Base-by-base conservation (phyloP, 495 filamentous ascomycete genomes). In the Xylaria intraflava region DNA sequence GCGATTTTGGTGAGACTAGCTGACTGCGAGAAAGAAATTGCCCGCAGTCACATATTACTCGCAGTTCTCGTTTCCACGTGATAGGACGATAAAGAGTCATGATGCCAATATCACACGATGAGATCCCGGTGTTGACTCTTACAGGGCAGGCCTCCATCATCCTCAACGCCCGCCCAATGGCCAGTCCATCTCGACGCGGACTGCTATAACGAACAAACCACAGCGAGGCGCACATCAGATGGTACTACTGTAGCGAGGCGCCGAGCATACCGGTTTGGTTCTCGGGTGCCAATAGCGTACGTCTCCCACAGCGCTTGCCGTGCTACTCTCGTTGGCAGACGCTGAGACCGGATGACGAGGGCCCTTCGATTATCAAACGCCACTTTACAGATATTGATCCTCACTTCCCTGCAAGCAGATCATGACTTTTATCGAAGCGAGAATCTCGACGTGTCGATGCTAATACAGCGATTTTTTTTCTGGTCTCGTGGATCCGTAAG, bases 41-140 rank as follows among this genome's bases (percentile, higher is more conserved):
- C 35, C 35, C 35, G 35, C 35, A 38, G 35, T 17, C 24, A 44
- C 40, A 42, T 31, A 45, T 46, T 53, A 46, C 42, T 46, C 39
- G 51, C 51, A 46, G 51, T 46, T 39, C 51, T 17, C 31, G 11
- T 46, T 53, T 24, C 51, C 51, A 46, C 42, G 42, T 53, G 51
- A 53, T 53, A 53, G 51, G 51, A 40, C 20, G 24, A 27, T 45
- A 5, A n/a, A n/a, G n/a, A n/a, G n/a, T n/a, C n/a, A n/a, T n/a
- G n/a, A n/a, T n/a, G n/a, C n/a, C 31, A 38, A 33, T 53, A 53
- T 53, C 51, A 53, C 51, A 53, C 50, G 35, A 39, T 46, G 19
- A 51, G 16, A 39, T 53, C 35, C 35, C 35, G 17, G 35, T 38
- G 35, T 38, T n/a, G n/a, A n/a, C n/a, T n/a, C n/a, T n/a, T n/a